These are phyloP conservation scores for Colletotrichum sp. DNA, from an alignment of 2,329 filamentous ascomycete species.

Conservation along the genomic window DNA sequence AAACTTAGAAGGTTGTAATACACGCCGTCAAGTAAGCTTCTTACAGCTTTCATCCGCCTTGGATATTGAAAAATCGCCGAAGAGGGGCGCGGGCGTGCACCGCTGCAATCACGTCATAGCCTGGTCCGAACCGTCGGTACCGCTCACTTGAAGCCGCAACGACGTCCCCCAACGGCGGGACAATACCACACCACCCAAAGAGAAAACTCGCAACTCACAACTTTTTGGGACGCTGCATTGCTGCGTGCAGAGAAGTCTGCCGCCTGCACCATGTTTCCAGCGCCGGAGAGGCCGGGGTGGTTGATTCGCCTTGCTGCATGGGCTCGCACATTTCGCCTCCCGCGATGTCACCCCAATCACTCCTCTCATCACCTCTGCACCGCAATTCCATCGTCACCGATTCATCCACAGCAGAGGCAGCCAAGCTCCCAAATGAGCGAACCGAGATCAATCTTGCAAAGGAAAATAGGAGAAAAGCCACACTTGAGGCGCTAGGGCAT, in stretches of 20 bases:
- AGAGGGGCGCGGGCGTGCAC: background rate
- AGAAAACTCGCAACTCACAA: background rate
- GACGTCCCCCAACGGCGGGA: background rate
- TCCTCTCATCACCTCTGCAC: background rate
- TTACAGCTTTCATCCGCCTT: background rate
- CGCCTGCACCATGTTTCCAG: background rate
- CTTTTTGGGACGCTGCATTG: background rate
- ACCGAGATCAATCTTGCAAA: background rate
- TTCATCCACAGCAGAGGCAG: background rate
- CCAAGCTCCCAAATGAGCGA: background rate
- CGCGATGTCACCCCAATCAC: background rate
- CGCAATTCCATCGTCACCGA: background rate
- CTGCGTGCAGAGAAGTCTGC: background rate
- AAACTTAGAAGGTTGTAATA: background rate
- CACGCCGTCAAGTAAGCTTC: conserved; percentile 6
- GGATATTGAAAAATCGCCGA: background rate
- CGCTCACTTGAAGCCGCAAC: background rate
- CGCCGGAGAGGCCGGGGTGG: background rate
- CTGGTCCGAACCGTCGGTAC: conserved; percentile 13
- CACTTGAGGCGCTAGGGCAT: conserved; percentile 3
- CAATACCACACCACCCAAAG: background rate
- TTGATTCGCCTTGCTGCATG: background rate
- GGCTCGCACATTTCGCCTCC: background rate
- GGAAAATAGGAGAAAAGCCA: background rate
- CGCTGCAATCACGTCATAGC: conserved; percentile 12